These are phyloP conservation scores for Tieghemostelium lacteum DNA, from an alignment of 78 protist species.

Conservation along the genomic window DNA sequence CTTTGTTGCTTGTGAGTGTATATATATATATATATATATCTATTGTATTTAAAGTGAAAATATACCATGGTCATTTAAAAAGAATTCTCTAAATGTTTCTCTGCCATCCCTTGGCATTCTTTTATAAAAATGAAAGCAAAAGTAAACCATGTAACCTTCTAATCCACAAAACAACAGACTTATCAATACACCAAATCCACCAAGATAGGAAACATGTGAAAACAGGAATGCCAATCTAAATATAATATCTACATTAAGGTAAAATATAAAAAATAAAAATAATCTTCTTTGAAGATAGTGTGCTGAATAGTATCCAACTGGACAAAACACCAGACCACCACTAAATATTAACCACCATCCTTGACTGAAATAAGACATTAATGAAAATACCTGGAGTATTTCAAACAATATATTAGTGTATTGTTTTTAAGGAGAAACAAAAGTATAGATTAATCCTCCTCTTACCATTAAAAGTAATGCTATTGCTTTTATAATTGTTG, in stretches of 20 bases:
- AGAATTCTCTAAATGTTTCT: slow-evolving; percentile 49
- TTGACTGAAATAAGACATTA: slow-evolving; percentile 64
- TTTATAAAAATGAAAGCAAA: slow-evolving; percentile 31
- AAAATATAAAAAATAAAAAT: slow-evolving; percentile 19
- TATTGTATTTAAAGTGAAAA: background rate
- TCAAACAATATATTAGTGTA: background rate
- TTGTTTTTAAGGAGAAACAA: background rate
- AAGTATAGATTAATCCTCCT: background rate
- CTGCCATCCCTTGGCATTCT: slow-evolving; percentile 19
- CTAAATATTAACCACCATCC: slow-evolving; percentile 74
- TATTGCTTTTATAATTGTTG: slow-evolving; percentile 21
- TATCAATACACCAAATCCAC: slow-evolving; percentile 62
- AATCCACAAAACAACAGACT: slow-evolving; percentile 6
- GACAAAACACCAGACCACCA: slow-evolving; percentile 32
- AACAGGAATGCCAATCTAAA: slow-evolving; percentile 52
- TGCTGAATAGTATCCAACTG: slow-evolving; percentile 43
- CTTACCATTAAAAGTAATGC: slow-evolving; percentile 41
- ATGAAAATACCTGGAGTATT: slow-evolving; percentile 23
- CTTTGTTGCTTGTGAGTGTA: background rate
- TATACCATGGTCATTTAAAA: slow-evolving; percentile 47
- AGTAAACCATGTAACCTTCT: slow-evolving; percentile 37
- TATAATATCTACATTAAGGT: slow-evolving; percentile 42
- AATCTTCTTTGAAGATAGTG: slow-evolving; percentile 17
- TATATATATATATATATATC: background rate
- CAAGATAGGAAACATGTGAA: slow-evolving; percentile 1